Base-by-base conservation (phyloP, 768 basidiomycete species). In the Rhodotorula kratochvilovae region DNA sequence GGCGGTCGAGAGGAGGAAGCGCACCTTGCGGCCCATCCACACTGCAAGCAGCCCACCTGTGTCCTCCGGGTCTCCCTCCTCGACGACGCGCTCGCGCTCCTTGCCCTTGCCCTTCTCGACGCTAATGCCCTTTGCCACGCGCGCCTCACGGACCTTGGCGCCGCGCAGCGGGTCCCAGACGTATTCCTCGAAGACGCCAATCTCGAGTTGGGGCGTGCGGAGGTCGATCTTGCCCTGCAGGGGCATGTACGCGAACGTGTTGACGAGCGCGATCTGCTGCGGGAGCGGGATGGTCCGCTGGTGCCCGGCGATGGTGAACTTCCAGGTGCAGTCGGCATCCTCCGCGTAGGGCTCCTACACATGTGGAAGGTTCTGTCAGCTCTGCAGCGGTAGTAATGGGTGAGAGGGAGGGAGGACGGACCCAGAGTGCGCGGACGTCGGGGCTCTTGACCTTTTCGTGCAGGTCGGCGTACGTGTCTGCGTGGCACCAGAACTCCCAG, bases 11-110 rank as follows among this genome's bases (percentile, higher is more conserved):
- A 27, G n/a, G 45, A 50, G 16, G 42, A 69, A 78, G 83, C 86
- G 80, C 81, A 94, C 92, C 88, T 91, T 87, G 83, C 89, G 88
- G 77, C 91, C 92, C 75, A 94, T 90, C 80, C 87, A 94, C 17
- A 87, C 85, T 70, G 87, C 86, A 55, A 46, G 56, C 39, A 70
- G 16, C 27, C 43, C 39, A 29, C 45, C 59, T 56, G 50, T 60
- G 8, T 67, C 58, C 51, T 63, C 53, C 23, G 58, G 31, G 10
- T 65, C 55, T 25, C 63, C 46, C 56, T 19, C 43, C 45, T 48
- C 60, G 25, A 39, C 27, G 48, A 27, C 10, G 23, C 23, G 13
- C 39, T 16, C 23, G 45, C 46, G 31, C 35, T 17, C 65, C 62
- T 27, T 55, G 25, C 39, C 85, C 78, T 88, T 85, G 67, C 81